Conservation (phyloP, 371 early-diverging fungal species). For the Mucor racemosus region DNA sequence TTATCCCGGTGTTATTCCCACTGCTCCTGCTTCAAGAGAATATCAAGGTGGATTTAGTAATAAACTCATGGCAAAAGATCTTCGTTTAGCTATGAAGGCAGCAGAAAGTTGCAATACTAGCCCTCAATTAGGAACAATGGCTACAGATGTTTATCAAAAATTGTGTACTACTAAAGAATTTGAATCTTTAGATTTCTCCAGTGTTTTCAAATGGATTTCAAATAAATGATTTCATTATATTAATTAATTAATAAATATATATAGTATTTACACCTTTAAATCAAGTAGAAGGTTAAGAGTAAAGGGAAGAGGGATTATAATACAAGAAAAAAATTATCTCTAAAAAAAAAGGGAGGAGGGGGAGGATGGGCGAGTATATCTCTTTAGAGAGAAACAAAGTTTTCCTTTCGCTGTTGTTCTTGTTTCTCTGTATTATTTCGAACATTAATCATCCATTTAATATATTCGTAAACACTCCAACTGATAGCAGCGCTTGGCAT, state of each 20-base stretch:
- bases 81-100: constrained; percentile 88
- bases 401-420: constrained; percentile 12
- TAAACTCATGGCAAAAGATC: constrained; percentile 92
- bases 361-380: not conserved
- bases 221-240: constrained; percentile 3
- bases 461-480: constrained; percentile 92
- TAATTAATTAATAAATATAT: constrained; percentile 1
- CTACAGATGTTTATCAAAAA: constrained; percentile 80
- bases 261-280: not conserved
- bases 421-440: constrained; percentile 11
- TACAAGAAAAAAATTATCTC: constrained; percentile 4
- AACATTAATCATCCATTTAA: constrained; percentile 71
- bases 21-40: constrained; percentile 82
- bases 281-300: not conserved
- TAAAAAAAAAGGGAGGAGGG: not conserved
- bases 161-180: constrained; percentile 62
- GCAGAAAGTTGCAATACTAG: constrained; percentile 79
- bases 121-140: constrained; percentile 76
- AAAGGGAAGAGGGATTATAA: not conserved
- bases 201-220: constrained; percentile 68
- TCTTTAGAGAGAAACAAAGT: constrained; percentile 14
- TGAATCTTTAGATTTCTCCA: constrained; percentile 74
- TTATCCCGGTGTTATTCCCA: constrained; percentile 82
- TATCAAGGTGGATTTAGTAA: constrained; percentile 94
- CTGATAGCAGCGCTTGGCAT: constrained; percentile 94